Percentiles rank a stretch among this genome's conserved stretches.
Evolutionary conservation across 768 basidiomycete genomes (phyloP).

Genomic region (Lentinula sp.): DNA sequence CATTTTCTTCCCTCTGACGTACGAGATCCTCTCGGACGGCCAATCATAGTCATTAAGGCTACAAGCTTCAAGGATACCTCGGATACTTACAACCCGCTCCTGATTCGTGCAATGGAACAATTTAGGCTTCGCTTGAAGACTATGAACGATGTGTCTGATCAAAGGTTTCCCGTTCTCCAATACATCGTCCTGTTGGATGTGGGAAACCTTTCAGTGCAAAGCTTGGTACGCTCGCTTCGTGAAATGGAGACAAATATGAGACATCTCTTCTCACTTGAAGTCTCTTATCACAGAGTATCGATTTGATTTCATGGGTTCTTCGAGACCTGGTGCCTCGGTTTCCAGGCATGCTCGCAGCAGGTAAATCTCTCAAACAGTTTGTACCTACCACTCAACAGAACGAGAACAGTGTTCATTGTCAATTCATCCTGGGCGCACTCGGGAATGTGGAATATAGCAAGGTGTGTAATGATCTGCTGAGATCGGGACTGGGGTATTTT

Average conservation of each 20-base stretch:
- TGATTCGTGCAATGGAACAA: slow-evolving; percentile 48
- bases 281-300: slow-evolving; percentile 38
- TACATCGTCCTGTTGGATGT: slow-evolving; percentile 67
- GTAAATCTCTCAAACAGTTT: slow-evolving; percentile 27
- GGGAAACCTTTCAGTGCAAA: slow-evolving; percentile 46
- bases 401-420: slow-evolving; percentile 51
- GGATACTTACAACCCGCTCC: slow-evolving; percentile 22
- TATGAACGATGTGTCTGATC: slow-evolving; percentile 31
- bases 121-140: slow-evolving; percentile 50
- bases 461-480: slow-evolving; percentile 26
- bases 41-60: slow-evolving; percentile 52
- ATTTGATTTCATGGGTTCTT: slow-evolving; percentile 58
- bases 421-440: slow-evolving; percentile 75
- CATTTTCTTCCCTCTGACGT: slow-evolving; percentile 49
- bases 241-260: background rate
- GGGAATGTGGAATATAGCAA: slow-evolving; percentile 59
- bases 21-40: slow-evolving; percentile 59
- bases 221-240: slow-evolving; percentile 36
- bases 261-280: background rate
- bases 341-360: slow-evolving; percentile 73
- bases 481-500: background rate
- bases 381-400: slow-evolving; percentile 5
- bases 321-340: slow-evolving; percentile 64
- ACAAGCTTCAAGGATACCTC: slow-evolving; percentile 31
- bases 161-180: slow-evolving; percentile 45